A percentile compares a stretch with the other conserved stretches of the same genome.
Conservation (phyloP, 176 grass and related monocot species). For the Panicum miliaceum region DNA sequence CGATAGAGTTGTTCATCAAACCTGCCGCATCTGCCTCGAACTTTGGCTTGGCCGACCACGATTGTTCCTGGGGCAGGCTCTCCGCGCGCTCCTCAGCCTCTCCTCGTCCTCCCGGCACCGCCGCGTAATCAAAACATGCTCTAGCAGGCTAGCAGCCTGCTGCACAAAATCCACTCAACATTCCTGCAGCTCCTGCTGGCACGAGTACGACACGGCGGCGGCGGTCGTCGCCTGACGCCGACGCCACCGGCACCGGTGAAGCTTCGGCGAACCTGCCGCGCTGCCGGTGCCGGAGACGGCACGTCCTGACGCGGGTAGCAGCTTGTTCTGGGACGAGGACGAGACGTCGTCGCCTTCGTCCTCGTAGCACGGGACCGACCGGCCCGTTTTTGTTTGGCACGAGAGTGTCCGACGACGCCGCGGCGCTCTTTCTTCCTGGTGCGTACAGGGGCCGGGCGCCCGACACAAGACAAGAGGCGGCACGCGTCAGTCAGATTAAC, state of each 20-base stretch:
- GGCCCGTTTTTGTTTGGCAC: not conserved
- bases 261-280: not conserved
- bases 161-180: not conserved
- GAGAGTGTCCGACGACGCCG: not conserved
- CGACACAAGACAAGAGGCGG: not conserved
- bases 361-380: not conserved
- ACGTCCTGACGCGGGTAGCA: not conserved
- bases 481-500: not conserved
- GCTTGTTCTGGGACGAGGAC: not conserved
- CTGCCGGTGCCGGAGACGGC: constrained; percentile 22
- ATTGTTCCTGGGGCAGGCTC: too few relatives aligned
- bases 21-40: not conserved
- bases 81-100: not conserved
- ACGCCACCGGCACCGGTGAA: not conserved
- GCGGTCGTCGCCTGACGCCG: not conserved
- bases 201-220: too few relatives aligned
- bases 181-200: too few relatives aligned
- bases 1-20: not conserved
- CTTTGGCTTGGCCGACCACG: not conserved
- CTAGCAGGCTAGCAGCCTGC: too few relatives aligned
- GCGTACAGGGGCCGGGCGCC: not conserved
- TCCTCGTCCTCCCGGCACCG: not conserved
- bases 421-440: not conserved
- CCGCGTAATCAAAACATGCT: not conserved
- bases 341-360: not conserved